phyloP scores from a whole-genome alignment of 139 green algal species.

The Chlorella sorokiniana region DNA sequence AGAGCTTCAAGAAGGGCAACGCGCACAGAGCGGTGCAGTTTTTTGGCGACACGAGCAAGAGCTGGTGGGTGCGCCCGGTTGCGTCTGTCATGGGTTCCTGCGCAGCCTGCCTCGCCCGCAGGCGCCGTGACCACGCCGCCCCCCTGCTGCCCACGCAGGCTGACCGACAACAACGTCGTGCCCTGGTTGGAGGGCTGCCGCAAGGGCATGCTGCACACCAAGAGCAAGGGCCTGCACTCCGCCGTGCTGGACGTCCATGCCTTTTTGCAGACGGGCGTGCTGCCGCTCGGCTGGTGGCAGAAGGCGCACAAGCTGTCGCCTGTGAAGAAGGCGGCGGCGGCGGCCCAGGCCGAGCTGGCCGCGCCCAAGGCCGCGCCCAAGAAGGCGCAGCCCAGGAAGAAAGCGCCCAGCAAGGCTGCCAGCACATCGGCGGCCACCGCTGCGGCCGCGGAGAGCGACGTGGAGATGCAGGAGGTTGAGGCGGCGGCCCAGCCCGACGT shows the following conservation, averaged over 20 bases:
- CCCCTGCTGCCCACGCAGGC: conserved; percentile 8
- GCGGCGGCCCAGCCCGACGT: background rate
- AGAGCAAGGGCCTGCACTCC: conserved; percentile 28
- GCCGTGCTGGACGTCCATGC: background rate
- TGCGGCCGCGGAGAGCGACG: background rate
- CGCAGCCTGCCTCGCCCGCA: background rate
- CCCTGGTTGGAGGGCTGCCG: conserved; percentile 46
- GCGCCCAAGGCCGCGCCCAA: background rate
- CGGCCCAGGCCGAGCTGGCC: background rate
- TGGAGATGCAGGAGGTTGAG: background rate
- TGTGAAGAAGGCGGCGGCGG: background rate
- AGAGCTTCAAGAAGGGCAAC: background rate
- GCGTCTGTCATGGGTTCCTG: too few species aligned
- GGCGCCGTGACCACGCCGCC: background rate
- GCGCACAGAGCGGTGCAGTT: conserved; percentile 65
- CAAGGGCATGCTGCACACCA: conserved; percentile 54
- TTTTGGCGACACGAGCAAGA: conserved; percentile 79
- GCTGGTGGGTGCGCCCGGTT: conserved; percentile 59
- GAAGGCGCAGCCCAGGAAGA: background rate
- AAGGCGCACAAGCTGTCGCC: conserved; percentile 12
- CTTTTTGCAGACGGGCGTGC: conserved; percentile 12
- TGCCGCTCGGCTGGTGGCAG: conserved; percentile 24
- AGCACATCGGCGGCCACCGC: background rate
- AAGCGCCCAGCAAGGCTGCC: too few species aligned
- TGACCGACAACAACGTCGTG: conserved; percentile 49